phyloP scores from a whole-genome alignment of 208 protist species.

The Trypanosoma caninum region DNA sequence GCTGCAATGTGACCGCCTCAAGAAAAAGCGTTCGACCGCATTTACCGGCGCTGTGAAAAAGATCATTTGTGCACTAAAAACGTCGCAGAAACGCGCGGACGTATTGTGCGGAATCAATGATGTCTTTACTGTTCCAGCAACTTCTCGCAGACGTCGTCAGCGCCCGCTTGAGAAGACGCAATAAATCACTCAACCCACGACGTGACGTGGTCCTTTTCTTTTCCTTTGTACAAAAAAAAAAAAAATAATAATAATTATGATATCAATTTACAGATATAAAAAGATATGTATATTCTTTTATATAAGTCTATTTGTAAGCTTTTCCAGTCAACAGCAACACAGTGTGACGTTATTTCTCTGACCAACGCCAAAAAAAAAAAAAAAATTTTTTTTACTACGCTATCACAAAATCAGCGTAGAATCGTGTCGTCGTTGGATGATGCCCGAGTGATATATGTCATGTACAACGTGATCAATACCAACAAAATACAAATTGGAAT shows the following conservation, averaged over 20 bases:
- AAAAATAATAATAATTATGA: too few species aligned
- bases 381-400: background rate
- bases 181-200: background rate
- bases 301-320: too few species aligned
- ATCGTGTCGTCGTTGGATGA: conserved; percentile 35
- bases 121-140: conserved; percentile 23
- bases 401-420: conserved; percentile 9
- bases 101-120: conserved; percentile 22
- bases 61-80: conserved; percentile 29
- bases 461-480: conserved; percentile 2
- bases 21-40: conserved; percentile 1
- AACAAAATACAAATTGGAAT: conserved; percentile 22
- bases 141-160: conserved; percentile 35
- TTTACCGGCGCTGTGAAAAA: conserved; percentile 34
- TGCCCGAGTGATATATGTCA: conserved; percentile 18
- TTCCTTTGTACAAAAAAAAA: too few species aligned
- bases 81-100: conserved; percentile 14
- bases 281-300: too few species aligned
- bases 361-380: too few species aligned
- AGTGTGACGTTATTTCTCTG: too few species aligned
- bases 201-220: background rate
- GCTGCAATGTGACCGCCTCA: conserved; percentile 32
- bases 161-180: conserved; percentile 19
- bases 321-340: too few species aligned
- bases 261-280: too few species aligned